Conservation (phyloP, 495 filamentous ascomycete genomes). For the Xylaria bambusicola region DNA sequence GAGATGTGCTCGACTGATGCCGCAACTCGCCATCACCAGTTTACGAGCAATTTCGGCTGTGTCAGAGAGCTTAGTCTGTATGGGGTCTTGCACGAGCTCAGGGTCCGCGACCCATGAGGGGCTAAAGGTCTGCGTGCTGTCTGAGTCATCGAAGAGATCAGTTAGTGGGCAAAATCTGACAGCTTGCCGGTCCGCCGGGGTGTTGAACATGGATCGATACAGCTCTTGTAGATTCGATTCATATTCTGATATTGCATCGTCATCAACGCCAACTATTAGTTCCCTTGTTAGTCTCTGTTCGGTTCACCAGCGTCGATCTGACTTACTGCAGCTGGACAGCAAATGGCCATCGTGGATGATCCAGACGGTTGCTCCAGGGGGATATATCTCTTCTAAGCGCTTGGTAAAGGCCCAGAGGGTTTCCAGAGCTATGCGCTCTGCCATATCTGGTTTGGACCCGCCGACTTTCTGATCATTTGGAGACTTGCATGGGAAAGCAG, state of each 20-base stretch:
- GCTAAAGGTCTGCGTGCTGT: neutral
- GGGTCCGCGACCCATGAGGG: neutral
- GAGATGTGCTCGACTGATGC: constrained; percentile 27
- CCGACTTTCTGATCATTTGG: constrained; percentile 33
- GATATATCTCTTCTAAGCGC: constrained; percentile 34
- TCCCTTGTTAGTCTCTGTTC: neutral
- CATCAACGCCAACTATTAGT: constrained; percentile 40
- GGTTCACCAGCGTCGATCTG: neutral
- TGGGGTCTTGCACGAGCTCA: constrained; percentile 25
- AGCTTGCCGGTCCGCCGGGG: neutral
- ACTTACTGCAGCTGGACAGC: constrained; percentile 44
- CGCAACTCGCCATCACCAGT: constrained; percentile 39
- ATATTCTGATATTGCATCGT: constrained; percentile 40
- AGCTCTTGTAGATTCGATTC: constrained; percentile 33
- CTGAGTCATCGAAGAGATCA: constrained; percentile 18
- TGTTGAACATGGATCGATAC: constrained; percentile 29
- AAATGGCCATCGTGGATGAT: constrained; percentile 47
- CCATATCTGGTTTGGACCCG: constrained; percentile 30
- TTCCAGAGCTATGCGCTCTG: constrained; percentile 35
- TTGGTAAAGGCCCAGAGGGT: constrained; percentile 35
- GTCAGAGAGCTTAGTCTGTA: constrained; percentile 32
- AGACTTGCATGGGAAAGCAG: constrained; percentile 40
- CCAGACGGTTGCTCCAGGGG: constrained; percentile 36
- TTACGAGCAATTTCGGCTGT: constrained; percentile 41
- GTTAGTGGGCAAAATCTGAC: constrained; percentile 1